Percentiles rank a stretch among this genome's conserved stretches.
Evolutionary conservation across 768 basidiomycete genomes (phyloP).

Genomic region (Antrodiella citrinella): DNA sequence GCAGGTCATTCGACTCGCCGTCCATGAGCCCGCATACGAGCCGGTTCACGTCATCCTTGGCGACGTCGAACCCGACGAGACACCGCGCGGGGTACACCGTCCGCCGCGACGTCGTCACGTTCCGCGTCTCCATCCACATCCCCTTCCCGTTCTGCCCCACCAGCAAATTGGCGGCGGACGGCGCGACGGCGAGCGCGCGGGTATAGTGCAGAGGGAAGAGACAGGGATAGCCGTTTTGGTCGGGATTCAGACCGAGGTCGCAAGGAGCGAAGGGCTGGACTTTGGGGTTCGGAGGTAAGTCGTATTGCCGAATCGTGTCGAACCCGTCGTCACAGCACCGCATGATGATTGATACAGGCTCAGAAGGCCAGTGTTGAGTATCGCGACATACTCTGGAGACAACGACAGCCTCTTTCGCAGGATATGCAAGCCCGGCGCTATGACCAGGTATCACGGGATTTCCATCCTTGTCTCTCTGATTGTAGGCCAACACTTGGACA

Average conservation of each 20-base stretch:
- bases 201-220: slow-evolving; percentile 18
- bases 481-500: slow-evolving; percentile 12
- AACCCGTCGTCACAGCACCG: slow-evolving; percentile 18
- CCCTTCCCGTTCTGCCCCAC: slow-evolving; percentile 26
- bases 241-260: background rate
- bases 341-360: slow-evolving; percentile 24
- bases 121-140: slow-evolving; percentile 29
- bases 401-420: slow-evolving; percentile 21
- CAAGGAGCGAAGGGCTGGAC: no score
- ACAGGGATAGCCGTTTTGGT: slow-evolving; percentile 16
- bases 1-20: slow-evolving; percentile 10
- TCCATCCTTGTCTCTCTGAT: background rate
- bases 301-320: slow-evolving; percentile 22
- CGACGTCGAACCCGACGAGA: slow-evolving; percentile 23
- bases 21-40: background rate
- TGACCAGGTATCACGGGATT: background rate
- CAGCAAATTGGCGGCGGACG: slow-evolving; percentile 21
- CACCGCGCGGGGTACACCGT: slow-evolving; percentile 23
- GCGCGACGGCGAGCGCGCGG: slow-evolving; percentile 17
- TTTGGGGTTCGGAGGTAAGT: slow-evolving; percentile 20
- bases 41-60: background rate
- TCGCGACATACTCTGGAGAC: slow-evolving; percentile 15
- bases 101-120: slow-evolving; percentile 18
- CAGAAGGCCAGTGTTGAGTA: slow-evolving; percentile 20
- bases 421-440: slow-evolving; percentile 15